Conservation (phyloP, 2,329 filamentous ascomycete species). For the Microcyclosporella mali region DNA sequence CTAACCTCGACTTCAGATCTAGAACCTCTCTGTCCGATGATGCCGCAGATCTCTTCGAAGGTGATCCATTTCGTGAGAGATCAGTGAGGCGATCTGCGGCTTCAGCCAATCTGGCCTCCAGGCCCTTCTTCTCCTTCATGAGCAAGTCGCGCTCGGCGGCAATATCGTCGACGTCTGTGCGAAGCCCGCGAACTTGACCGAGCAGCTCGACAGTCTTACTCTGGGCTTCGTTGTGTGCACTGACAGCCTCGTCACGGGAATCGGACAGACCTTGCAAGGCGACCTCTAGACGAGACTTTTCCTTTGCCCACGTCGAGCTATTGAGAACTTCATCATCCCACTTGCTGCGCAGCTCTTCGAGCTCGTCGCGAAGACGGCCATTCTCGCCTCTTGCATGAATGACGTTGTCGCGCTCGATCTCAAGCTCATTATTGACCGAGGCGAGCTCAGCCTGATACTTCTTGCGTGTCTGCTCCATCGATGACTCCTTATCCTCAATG, state of each 20-base stretch:
- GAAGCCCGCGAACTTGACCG: constrained; percentile 78
- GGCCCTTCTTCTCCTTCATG: constrained; percentile 79
- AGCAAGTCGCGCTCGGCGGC: constrained; percentile 78
- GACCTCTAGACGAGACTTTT: constrained; percentile 85
- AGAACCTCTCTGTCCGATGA: constrained; percentile 82
- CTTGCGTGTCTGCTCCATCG: constrained; percentile 92
- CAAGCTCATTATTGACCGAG: constrained; percentile 82
- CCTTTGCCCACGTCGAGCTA: constrained; percentile 96
- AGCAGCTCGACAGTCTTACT: constrained; percentile 84
- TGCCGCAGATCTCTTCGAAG: constrained; percentile 82
- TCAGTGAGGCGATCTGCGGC: constrained; percentile 85
- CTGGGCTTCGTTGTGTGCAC: constrained; percentile 91
- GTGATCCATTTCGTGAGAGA: constrained; percentile 68
- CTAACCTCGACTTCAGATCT: constrained; percentile 79
- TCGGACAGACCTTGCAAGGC: constrained; percentile 82
- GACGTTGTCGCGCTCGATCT: constrained; percentile 85
- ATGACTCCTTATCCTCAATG: constrained; percentile 92
- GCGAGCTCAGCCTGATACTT: constrained; percentile 95
- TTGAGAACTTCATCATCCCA: constrained; percentile 98
- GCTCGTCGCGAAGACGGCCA: constrained; percentile 81
- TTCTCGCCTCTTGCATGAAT: constrained; percentile 80
- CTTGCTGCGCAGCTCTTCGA: constrained; percentile 89
- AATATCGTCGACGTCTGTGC: constrained; percentile 78
- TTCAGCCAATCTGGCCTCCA: constrained; percentile 79
- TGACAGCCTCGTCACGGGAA: constrained; percentile 88